These are phyloP conservation scores for Opeltia flavorubescens DNA, from an alignment of 495 filamentous ascomycete genomes.

Conservation along the genomic window DNA sequence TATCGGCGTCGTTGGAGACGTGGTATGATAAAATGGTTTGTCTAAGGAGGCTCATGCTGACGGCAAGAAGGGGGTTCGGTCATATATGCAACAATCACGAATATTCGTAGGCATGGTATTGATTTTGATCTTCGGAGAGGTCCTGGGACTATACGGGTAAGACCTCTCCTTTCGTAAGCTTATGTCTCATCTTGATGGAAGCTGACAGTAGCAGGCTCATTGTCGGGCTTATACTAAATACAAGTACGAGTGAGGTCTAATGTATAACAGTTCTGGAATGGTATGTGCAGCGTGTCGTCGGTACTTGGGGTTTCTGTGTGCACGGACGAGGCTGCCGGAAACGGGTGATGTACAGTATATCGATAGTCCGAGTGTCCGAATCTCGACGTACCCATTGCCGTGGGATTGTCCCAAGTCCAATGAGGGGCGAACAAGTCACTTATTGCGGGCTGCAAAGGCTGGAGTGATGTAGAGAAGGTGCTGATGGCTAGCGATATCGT, in stretches of 20 bases:
- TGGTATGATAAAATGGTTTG: slow-evolving; percentile 34
- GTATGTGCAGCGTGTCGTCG: no score
- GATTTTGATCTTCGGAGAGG: slow-evolving; percentile 97
- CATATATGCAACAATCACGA: slow-evolving; percentile 89
- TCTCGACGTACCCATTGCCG: not conserved
- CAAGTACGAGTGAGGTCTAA: slow-evolving; percentile 7
- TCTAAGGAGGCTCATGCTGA: slow-evolving; percentile 19
- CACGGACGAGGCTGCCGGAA: not conserved
- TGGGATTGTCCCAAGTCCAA: not conserved
- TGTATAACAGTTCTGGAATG: no score
- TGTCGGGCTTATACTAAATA: slow-evolving; percentile 18
- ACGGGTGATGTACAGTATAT: not conserved
- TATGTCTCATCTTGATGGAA: not conserved
- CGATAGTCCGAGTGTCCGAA: not conserved
- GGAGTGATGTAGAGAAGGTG: not conserved
- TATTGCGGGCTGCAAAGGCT: not conserved
- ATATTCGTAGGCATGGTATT: slow-evolving; percentile 98
- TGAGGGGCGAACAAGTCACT: not conserved
- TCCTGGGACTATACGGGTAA: slow-evolving; percentile 91
- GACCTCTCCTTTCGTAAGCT: slow-evolving; percentile 13
- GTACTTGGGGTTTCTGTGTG: not conserved
- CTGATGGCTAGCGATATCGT: not conserved
- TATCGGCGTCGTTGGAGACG: slow-evolving; percentile 90
- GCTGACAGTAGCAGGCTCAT: slow-evolving; percentile 14
- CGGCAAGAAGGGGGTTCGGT: slow-evolving; percentile 53